phyloP scores from a whole-genome alignment of 208 protist species.

The Leishmania tarentolae region DNA sequence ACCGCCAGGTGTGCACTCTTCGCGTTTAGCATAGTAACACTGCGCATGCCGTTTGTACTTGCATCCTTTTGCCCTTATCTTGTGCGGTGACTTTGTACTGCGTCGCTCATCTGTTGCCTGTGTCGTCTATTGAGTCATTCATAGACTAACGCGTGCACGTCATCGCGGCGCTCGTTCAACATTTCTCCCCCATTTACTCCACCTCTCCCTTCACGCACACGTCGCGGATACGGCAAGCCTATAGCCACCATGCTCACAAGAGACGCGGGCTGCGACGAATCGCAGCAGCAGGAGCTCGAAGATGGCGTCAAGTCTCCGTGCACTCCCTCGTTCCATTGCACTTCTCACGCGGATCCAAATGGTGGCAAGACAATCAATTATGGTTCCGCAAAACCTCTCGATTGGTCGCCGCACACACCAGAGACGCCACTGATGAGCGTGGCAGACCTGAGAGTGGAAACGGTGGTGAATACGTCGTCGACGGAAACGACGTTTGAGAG shows the following conservation, averaged over 20 bases:
- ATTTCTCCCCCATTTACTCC: background rate
- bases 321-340: conserved; percentile 19
- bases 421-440: conserved; percentile 20
- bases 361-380: background rate
- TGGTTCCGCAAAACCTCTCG: conserved; percentile 2
- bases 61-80: background rate
- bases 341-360: background rate
- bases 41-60: background rate
- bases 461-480: background rate
- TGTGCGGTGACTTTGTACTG: background rate
- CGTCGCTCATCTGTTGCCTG: background rate
- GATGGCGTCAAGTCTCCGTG: conserved; percentile 12
- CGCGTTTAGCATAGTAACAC: background rate
- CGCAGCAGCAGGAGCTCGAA: background rate
- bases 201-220: background rate
- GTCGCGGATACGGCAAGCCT: background rate
- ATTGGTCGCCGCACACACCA: conserved; percentile 37
- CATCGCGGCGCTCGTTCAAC: background rate
- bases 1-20: background rate
- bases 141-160: background rate
- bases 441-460: background rate
- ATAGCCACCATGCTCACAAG: conserved; percentile 1
- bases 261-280: background rate
- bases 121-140: background rate
- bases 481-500: background rate